Conservation (phyloP, 2,329 filamentous ascomycete species). For the Stagonosporopsis chrysanthemi region DNA sequence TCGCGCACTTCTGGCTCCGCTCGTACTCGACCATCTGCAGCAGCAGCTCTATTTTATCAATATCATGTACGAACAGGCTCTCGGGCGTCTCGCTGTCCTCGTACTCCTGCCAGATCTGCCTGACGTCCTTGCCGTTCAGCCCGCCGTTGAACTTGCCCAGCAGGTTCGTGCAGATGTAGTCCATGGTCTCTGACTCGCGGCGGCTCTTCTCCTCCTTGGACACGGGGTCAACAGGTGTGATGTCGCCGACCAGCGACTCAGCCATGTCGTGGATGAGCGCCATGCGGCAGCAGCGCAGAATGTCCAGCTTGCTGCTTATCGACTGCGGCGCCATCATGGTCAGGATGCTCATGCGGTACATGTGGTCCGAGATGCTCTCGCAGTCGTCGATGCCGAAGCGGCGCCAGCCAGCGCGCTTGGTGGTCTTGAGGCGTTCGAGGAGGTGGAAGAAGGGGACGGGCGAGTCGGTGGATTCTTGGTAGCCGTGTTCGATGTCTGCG, state of each 20-base stretch:
- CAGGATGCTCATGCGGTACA: constrained; percentile 99
- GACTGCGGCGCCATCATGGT: constrained; percentile 86
- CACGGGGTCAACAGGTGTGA: constrained; percentile 89
- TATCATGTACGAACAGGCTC: constrained; percentile 89
- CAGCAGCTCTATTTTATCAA: constrained; percentile 95
- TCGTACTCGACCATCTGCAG: constrained; percentile 98
- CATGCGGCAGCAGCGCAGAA: constrained; percentile 90
- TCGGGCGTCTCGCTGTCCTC: constrained; percentile 86
- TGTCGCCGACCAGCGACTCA: constrained; percentile 92
- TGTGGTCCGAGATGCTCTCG: constrained; percentile 96
- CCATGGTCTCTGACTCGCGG: constrained; percentile 88
- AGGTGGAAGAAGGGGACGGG: constrained; percentile 94
- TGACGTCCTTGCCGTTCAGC: constrained; percentile 72
- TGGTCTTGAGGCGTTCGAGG: constrained; percentile 92
- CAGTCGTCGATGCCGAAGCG: constrained; percentile 78
- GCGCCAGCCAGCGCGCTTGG: constrained; percentile 94
- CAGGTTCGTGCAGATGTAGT: constrained; percentile 78
- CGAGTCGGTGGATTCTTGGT: constrained; percentile 69
- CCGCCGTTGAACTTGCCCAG: constrained; percentile 80
- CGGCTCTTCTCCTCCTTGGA: constrained; percentile 87
- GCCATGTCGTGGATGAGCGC: constrained; percentile 98
- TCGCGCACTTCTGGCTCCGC: constrained; percentile 67
- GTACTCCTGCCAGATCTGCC: constrained; percentile 91
- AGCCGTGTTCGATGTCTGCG: constrained; percentile 65
- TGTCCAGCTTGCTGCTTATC: constrained; percentile 74